phyloP scores from a whole-genome alignment of 805 yeast species.

The Saccharomycopsis fermentans region DNA sequence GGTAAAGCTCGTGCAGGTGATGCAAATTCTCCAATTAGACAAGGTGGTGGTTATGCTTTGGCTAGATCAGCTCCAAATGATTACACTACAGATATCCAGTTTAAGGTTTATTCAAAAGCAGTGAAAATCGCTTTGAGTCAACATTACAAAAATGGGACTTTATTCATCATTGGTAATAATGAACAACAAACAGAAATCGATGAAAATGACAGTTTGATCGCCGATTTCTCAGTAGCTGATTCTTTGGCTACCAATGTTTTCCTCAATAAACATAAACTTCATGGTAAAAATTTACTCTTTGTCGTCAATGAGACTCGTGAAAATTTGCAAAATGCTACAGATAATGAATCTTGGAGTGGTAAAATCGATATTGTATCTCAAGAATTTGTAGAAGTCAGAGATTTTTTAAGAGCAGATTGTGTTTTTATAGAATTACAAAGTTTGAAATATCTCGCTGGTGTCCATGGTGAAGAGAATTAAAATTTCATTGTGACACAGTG shows the following conservation, averaged over 20 bases:
- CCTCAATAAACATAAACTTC: slow-evolving; percentile 37
- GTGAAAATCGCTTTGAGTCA: slow-evolving; percentile 73
- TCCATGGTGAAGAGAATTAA: slow-evolving; percentile 8
- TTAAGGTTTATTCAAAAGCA: slow-evolving; percentile 64
- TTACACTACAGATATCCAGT: slow-evolving; percentile 67
- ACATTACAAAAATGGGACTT: slow-evolving; percentile 64
- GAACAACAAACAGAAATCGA: slow-evolving; percentile 19
- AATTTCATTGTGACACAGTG: too few relatives aligned
- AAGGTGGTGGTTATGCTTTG: slow-evolving; percentile 80
- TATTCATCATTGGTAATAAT: slow-evolving; percentile 55
- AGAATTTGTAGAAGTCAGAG: slow-evolving; percentile 77
- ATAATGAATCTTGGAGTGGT: slow-evolving; percentile 28
- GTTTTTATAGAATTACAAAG: slow-evolving; percentile 66
- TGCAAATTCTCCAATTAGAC: slow-evolving; percentile 85
- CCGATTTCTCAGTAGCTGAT: slow-evolving; percentile 29
- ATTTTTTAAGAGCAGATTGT: slow-evolving; percentile 68
- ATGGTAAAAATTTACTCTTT: slow-evolving; percentile 51
- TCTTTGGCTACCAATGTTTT: slow-evolving; percentile 40
- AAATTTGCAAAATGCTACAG: slow-evolving; percentile 54
- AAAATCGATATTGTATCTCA: slow-evolving; percentile 58
- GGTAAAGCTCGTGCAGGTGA: slow-evolving; percentile 97
- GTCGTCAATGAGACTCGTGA: slow-evolving; percentile 46
- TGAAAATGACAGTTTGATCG: slow-evolving; percentile 27
- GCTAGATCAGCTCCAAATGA: slow-evolving; percentile 89
- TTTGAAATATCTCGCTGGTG: slow-evolving; percentile 44